Base-by-base conservation (phyloP, 179 eudicot genomes). In the Amaranthus tricolor region DNA sequence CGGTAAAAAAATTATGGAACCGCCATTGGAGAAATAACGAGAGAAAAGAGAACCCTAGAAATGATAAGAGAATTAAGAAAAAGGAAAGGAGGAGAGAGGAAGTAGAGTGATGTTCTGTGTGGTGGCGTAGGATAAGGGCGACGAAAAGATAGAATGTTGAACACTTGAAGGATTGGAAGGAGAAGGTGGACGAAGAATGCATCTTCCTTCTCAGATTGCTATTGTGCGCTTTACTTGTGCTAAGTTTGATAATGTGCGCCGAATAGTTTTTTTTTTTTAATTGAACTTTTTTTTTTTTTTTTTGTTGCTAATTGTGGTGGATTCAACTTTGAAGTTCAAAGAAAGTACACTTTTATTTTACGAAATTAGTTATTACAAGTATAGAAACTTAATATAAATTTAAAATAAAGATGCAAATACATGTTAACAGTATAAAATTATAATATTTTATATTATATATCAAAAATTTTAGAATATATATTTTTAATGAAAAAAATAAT, bases 141-240 rank as follows among this genome's bases (percentile, higher is more conserved):
- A 64, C 75, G 65, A 74, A 56, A 24, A 24, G 47, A 58, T 48
- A 66, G 55, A 64, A 52, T 24, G 65, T 49, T 20, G 52, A 49
- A 45, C 56, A n/a, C 15, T 65, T 13, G 67, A 6, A 16, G 47
- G 40, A 2, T 60, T 20, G 55, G 80, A 68, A 68, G 76, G 68
- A 72, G 76, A 70, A 72, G 76, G 80, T 67, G 78, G 50, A 78
- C 19, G 74, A 76, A 85, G 69, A 72, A 53, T 62, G 80, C 53
- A 78, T 62, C 72, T 75, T 75, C 69, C 81, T 79, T 82, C 59
- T 15, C 72, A 48, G 14, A 0, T 17, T 79, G 74, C 88, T 85
- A 87, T 58, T 43, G 19, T 84, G 80, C 83, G 79, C 90, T 56
- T 61, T n/a, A 40, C 52, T 56, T 70, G 77, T 73, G 81, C 53